These are phyloP conservation scores for Amauroascus niger DNA, from an alignment of 2,329 filamentous ascomycete species.

Conservation along the genomic window DNA sequence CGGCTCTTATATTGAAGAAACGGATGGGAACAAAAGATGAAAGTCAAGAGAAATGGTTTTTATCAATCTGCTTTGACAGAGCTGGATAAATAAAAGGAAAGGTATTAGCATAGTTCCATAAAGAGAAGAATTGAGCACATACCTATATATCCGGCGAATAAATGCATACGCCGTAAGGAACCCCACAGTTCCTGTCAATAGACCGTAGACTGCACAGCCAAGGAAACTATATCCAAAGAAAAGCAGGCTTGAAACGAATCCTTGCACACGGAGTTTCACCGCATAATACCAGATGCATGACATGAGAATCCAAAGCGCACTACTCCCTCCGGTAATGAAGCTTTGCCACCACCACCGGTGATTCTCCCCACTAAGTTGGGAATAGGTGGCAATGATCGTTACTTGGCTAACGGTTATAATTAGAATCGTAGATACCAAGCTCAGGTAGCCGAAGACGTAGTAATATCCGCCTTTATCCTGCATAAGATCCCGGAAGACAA, in stretches of 20 bases:
- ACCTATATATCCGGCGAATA: conserved; percentile 73
- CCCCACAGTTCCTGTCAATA: conserved; percentile 73
- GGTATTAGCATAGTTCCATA: not conserved
- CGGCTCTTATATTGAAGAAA: not conserved
- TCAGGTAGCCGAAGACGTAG: conserved; percentile 80
- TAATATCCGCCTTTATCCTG: conserved; percentile 88
- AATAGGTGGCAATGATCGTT: conserved; percentile 72
- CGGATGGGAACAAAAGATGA: not conserved
- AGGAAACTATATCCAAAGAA: conserved; percentile 82
- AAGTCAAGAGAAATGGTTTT: not conserved
- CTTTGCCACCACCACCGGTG: conserved; percentile 91
- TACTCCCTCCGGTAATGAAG: conserved; percentile 68
- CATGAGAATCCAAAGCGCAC: conserved; percentile 68
- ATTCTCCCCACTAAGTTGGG: conserved; percentile 74
- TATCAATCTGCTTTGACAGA: conserved; percentile 17
- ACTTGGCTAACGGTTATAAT: conserved; percentile 72
- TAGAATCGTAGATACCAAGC: conserved; percentile 61
- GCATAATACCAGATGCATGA: conserved; percentile 81
- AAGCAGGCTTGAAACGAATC: conserved; percentile 66
- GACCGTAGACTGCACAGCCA: conserved; percentile 68
- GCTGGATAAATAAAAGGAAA: conserved; percentile 5
- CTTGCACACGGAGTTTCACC: conserved; percentile 68
- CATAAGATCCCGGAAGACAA: conserved; percentile 80
- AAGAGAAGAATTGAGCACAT: conserved; percentile 27
- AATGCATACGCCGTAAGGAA: conserved; percentile 79